These are phyloP conservation scores for Penicillium sp. DNA, from an alignment of 2,329 filamentous ascomycete genomes.

Conservation along the genomic window DNA sequence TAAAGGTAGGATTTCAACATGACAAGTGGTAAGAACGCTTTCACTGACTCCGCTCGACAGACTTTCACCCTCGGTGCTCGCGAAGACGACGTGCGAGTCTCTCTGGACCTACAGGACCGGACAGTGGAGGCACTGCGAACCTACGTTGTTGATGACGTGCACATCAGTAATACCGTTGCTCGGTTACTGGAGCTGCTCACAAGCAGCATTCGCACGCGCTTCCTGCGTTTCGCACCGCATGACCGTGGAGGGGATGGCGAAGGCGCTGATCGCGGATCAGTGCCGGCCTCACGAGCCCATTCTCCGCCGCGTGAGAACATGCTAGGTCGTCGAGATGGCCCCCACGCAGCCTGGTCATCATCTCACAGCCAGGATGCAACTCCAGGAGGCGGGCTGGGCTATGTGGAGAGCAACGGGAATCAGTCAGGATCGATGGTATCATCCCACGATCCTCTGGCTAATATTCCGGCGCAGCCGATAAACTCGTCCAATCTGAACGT, in stretches of 20 bases:
- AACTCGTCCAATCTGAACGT: constrained; percentile 44
- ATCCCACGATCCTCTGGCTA: constrained; percentile 40
- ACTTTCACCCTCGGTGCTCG: constrained; percentile 60
- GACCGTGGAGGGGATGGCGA: constrained; percentile 44
- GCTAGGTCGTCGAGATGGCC: constrained; percentile 24
- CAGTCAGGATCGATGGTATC: constrained; percentile 21
- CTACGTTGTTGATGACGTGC: constrained; percentile 61
- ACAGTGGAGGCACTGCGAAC: constrained; percentile 56
- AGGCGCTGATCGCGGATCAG: constrained; percentile 34
- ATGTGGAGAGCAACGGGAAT: constrained; percentile 26
- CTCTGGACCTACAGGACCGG: constrained; percentile 54
- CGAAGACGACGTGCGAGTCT: constrained; percentile 57
- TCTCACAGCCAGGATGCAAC: constrained; percentile 19
- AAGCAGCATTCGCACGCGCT: constrained; percentile 53
- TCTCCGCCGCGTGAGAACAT: constrained; percentile 35
- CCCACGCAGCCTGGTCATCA: constrained; percentile 26
- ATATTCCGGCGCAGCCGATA: constrained; percentile 42
- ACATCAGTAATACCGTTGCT: constrained; percentile 58
- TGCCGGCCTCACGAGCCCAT: constrained; percentile 32
- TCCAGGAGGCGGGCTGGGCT: constrained; percentile 20
- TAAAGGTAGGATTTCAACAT: constrained; percentile 46
- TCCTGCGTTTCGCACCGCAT: constrained; percentile 53
- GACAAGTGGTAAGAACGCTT: background rate
- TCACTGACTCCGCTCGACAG: constrained; percentile 22
- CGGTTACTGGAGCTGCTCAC: constrained; percentile 57